Conservation (phyloP, 208 protist genomes). For the Leishmania martiniquensis region DNA sequence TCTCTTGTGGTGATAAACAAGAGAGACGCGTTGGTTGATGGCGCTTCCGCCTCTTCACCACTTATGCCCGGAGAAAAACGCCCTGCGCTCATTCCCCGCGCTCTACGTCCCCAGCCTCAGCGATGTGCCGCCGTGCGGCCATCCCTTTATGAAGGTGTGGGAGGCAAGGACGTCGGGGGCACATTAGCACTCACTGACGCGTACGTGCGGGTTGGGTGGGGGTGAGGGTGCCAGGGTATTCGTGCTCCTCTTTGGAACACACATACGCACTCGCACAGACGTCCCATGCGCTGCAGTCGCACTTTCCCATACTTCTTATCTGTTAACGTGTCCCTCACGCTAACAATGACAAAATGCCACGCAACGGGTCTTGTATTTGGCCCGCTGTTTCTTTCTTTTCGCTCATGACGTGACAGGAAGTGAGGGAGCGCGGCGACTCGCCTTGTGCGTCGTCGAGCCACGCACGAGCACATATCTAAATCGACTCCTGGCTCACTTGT, state of each 20-base stretch:
- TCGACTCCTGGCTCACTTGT: not conserved
- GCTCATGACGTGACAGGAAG: not conserved
- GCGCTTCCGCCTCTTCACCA: not conserved
- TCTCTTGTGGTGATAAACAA: not conserved
- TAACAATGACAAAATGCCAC: not conserved
- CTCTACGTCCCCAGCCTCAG: not conserved
- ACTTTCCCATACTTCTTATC: not conserved
- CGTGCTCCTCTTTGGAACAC: not conserved
- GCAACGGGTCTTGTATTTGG: not conserved
- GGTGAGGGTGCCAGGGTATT: no score
- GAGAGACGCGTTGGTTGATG: not conserved
- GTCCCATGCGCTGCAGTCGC: not conserved
- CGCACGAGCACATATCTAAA: not conserved
- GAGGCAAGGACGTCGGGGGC: not conserved
- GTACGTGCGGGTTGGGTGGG: not conserved
- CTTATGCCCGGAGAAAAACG: not conserved
- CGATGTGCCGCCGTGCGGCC: not conserved
- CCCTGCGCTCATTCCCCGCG: not conserved
- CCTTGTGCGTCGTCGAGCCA: not conserved
- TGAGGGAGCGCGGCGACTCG: not conserved
- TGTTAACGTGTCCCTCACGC: not conserved
- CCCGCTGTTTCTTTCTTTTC: constrained; percentile 11
- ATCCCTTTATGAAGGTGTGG: not conserved
- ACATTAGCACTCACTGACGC: not conserved
- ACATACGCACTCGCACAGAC: not conserved